Evolutionary conservation across 306 rosid genomes (phyloP).

Genomic region (Macrotyloma uniflorum): DNA sequence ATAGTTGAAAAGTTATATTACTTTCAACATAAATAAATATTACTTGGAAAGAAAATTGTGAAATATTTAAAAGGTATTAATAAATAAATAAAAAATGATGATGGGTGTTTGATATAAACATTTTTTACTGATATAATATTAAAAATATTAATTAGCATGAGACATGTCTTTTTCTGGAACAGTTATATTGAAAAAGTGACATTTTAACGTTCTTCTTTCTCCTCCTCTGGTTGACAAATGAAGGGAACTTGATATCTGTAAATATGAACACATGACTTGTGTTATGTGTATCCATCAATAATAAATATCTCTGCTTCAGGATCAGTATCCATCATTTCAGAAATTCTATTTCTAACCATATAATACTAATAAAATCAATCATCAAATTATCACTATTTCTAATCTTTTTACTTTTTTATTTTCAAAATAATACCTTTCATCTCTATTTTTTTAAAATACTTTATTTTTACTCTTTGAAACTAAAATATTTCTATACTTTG

Average conservation of each 20-base stretch:
- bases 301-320: background rate
- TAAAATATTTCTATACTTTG: no score
- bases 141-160: background rate
- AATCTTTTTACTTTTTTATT: no score
- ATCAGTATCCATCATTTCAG: background rate
- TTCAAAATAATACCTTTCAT: no score
- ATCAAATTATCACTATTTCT: background rate
- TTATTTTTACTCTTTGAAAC: no score
- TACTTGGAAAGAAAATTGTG: no score
- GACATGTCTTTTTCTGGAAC: background rate
- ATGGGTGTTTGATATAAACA: no score
- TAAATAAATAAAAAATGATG: no score
- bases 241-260: background rate
- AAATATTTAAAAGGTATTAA: no score
- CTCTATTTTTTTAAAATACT: no score
- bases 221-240: background rate
- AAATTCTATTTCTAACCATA: background rate
- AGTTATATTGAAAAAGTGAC: background rate
- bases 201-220: background rate
- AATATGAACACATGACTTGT: slow-evolving; percentile 17
- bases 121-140: no score
- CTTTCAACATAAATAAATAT: no score
- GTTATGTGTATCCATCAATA: background rate
- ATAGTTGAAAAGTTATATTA: background rate
- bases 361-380: background rate